Evolutionary conservation across 768 basidiomycete genomes (phyloP).

Genomic region (Russula olivacea): DNA sequence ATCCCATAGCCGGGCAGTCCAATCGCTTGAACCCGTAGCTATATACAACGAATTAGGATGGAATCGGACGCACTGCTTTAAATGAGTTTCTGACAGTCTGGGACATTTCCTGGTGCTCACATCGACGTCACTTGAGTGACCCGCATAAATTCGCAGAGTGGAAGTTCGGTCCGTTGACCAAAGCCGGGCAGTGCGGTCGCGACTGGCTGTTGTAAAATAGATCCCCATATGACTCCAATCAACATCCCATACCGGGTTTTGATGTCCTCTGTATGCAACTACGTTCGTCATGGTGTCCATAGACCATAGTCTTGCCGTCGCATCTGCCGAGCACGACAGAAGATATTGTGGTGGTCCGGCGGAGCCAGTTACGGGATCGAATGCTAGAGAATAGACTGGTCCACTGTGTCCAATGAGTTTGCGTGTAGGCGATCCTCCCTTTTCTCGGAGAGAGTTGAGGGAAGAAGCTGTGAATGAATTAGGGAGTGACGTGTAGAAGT

Average conservation of each 20-base stretch:
- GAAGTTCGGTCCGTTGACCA: constrained; percentile 93
- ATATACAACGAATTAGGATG: constrained; percentile 98
- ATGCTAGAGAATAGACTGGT: constrained; percentile 90
- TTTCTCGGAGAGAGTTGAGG: constrained; percentile 64
- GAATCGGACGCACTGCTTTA: constrained; percentile 78
- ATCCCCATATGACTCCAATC: constrained; percentile 98
- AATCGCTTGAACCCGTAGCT: constrained; percentile 94
- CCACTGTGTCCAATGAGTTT: constrained; percentile 97
- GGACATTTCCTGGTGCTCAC: constrained; percentile 45
- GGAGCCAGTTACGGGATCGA: constrained; percentile 88
- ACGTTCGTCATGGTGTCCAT: constrained; percentile 91
- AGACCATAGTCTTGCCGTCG: constrained; percentile 89
- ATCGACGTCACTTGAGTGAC: constrained; percentile 95
- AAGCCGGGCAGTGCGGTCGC: constrained; percentile 89
- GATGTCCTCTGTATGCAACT: constrained; percentile 91
- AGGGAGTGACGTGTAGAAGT: not conserved
- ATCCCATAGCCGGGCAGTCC: constrained; percentile 96
- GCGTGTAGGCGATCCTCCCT: constrained; percentile 78
- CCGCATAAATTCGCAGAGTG: constrained; percentile 87
- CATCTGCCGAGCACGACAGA: constrained; percentile 88
- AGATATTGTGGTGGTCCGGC: constrained; percentile 80
- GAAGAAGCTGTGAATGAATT: constrained; percentile 44
- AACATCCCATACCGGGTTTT: constrained; percentile 98
- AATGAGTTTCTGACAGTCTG: constrained; percentile 1
- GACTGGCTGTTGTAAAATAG: constrained; percentile 95